A percentile compares a stretch with the other conserved stretches of the same genome.
Conservation (phyloP, 108 stramenopile species). For the Cyclotella cryptica region DNA sequence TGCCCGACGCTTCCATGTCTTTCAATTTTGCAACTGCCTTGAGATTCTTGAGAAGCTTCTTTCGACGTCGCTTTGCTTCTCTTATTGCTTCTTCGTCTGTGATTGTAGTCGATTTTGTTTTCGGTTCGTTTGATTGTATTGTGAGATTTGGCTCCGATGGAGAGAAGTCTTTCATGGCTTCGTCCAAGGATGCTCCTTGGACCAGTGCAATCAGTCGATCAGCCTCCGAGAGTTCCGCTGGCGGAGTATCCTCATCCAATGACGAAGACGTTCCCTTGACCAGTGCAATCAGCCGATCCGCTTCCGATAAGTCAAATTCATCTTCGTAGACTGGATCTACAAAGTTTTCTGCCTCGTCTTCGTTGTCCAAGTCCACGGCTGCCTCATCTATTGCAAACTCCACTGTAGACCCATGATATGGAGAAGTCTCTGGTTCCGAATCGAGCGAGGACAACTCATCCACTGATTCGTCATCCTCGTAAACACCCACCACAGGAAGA, state of each 20-base stretch:
- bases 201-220: constrained; percentile 6
- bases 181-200: constrained; percentile 2
- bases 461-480: constrained; percentile 47
- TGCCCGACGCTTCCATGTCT: constrained; percentile 54
- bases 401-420: constrained; percentile 29
- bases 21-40: constrained; percentile 58
- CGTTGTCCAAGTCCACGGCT: constrained; percentile 56
- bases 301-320: constrained; percentile 58
- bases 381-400: constrained; percentile 55
- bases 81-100: constrained; percentile 58
- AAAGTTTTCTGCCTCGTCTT: constrained; percentile 51
- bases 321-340: constrained; percentile 57
- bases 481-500: constrained; percentile 52
- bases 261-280: constrained; percentile 32
- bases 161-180: neutral
- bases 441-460: constrained; percentile 6
- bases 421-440: constrained; percentile 6
- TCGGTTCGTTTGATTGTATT: neutral
- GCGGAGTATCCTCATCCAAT: neutral
- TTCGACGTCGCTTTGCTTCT: constrained; percentile 56
- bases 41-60: constrained; percentile 64
- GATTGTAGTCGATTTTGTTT: constrained; percentile 53
- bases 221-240: neutral
- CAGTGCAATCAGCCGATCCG: constrained; percentile 56
- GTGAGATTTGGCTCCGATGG: no score